A percentile compares a stretch with the other conserved stretches of the same genome.
Conservation (phyloP, 306 rosid genomes). For the Citrullus colocynthis region DNA sequence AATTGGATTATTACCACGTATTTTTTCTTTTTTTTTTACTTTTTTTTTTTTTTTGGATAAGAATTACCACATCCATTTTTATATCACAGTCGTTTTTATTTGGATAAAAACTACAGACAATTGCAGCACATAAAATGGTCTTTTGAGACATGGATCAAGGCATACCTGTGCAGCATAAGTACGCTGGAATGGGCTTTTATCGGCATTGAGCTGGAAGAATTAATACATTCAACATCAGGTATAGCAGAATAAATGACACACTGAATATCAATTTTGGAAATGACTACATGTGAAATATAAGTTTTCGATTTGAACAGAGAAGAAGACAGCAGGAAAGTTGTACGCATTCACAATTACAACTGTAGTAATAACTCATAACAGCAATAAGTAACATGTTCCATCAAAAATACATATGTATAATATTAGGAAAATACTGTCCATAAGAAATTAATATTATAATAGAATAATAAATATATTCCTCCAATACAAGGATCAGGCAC, state of each 20-base stretch:
- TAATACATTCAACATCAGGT: slow-evolving; percentile 8
- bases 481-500: background rate
- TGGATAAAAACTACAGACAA: background rate
- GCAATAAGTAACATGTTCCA: background rate
- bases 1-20: background rate
- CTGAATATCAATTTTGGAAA: background rate
- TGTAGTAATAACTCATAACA: background rate
- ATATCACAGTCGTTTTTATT: background rate
- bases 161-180: slow-evolving; percentile 92
- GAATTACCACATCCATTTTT: background rate
- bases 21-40: too few species aligned
- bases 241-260: background rate
- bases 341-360: background rate
- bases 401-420: background rate
- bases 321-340: background rate
- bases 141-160: slow-evolving; percentile 11
- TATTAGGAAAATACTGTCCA: background rate
- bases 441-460: background rate
- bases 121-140: background rate
- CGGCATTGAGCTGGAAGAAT: slow-evolving; percentile 69
- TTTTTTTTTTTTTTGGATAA: too few species aligned
- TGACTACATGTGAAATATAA: background rate
- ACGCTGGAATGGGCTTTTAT: slow-evolving; percentile 97
- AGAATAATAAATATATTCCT: background rate
- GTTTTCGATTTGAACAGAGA: background rate